Evolutionary conservation across 2,329 filamentous ascomycete genomes (phyloP).

Genomic region (Fusarium miscanthi): DNA sequence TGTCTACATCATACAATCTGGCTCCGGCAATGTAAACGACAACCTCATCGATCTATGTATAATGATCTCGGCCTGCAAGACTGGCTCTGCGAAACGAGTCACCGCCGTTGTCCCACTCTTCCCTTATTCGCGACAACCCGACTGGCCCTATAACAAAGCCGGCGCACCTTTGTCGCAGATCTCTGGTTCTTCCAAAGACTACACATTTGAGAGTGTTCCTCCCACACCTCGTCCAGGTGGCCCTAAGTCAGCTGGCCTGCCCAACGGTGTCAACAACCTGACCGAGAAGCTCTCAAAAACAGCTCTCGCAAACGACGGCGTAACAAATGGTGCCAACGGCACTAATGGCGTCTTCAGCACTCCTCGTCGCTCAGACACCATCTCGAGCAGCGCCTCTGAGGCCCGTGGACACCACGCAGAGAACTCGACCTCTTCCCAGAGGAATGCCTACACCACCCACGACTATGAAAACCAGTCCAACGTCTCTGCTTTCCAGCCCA

Average conservation of each 20-base stretch:
- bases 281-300: conserved; percentile 79
- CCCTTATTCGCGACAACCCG: conserved; percentile 95
- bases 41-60: conserved; percentile 96
- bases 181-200: conserved; percentile 62
- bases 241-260: conserved; percentile 72
- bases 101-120: conserved; percentile 95
- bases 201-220: conserved; percentile 93
- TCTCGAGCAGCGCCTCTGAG: conserved; percentile 50
- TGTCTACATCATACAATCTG: conserved; percentile 98
- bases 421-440: conserved; percentile 55
- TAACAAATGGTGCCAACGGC: conserved; percentile 43
- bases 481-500: conserved; percentile 74
- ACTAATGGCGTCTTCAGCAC: conserved; percentile 46
- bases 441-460: conserved; percentile 68
- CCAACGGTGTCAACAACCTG: conserved; percentile 75
- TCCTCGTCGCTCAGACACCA: conserved; percentile 51
- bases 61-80: conserved; percentile 98
- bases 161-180: conserved; percentile 86
- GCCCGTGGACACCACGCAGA: conserved; percentile 53
- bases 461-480: conserved; percentile 71
- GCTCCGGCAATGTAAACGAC: conserved; percentile 93
- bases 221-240: conserved; percentile 82
- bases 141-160: conserved; percentile 95
- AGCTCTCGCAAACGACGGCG: conserved; percentile 61
- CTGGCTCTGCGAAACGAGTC: conserved; percentile 89